Evolutionary conservation across 306 rosid species (phyloP), one percentile per base, ranked within the genome.

Genomic region (Pyrus pyrifolia): DNA sequence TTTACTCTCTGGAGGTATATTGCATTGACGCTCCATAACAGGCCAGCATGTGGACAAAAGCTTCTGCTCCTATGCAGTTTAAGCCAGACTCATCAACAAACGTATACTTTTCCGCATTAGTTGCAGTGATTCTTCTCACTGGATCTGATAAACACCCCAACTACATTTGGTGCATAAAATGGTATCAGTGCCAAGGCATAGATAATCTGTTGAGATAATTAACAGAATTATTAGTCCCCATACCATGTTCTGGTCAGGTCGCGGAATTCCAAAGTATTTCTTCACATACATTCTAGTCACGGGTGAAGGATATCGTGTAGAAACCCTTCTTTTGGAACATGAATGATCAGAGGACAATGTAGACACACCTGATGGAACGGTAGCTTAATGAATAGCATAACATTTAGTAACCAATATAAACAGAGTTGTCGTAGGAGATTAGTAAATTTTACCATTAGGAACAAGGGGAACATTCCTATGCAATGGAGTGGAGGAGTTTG

Each of bases 1-100:
- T 5, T 82, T 87, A 90, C 98, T 89, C 88, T 82, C 89, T 86
- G 22, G 97, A 87, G 84, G 85, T 89, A 90, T 84, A 83, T 78
- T 80, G 81, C 21, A 73, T 29, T 70, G 93, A 89, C 76, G 92
- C 92, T 84, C 96, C 98, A 27, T 81, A 85, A 25, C 78, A 79
- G 65, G 73, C 79, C 87, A 94, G 83, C 81, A 86, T 86, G 76
- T 88, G 83, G 76, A 82, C 76, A 77, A 94, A 84, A 84, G 78
- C 85, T 80, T 92, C 98, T 67, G 87, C 86, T 70, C 91, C 97
- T 52, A 86, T 66, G 78, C 74, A 75, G 61, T 80, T 83, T 77
- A 73, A 80, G 53, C 86, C 89, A 81, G 85, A 76, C 21, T 79
- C 83, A 70, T 89, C 87, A 77, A 61, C 82, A 76, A 91, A 85